Percentiles rank a stretch among this genome's conserved stretches.
These are phyloP conservation scores for Litchi chinensis DNA, from an alignment of 345 rosid species.

Conservation along the genomic window DNA sequence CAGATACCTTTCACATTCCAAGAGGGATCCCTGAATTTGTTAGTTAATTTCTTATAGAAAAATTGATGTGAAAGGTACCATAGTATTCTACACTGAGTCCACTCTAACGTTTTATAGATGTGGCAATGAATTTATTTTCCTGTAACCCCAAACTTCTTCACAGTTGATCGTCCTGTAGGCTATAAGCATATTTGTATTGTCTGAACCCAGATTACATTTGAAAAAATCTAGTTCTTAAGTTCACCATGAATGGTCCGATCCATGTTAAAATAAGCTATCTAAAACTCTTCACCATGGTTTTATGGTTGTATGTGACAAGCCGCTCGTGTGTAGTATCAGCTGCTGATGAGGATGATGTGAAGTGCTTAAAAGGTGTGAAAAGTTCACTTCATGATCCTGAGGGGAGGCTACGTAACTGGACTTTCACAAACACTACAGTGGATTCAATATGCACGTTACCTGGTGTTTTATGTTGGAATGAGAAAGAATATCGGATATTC, in stretches of 20 bases:
- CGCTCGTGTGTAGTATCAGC: conserved; percentile 19
- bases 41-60: too few species aligned
- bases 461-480: conserved; percentile 91
- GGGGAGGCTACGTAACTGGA: conserved; percentile 53
- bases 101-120: too few species aligned
- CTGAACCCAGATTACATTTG: too few species aligned
- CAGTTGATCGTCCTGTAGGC: too few species aligned
- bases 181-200: too few species aligned
- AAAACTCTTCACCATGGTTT: too few species aligned
- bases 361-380: conserved; percentile 61
- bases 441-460: conserved; percentile 65
- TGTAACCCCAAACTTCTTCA: too few species aligned
- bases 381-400: conserved; percentile 52
- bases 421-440: conserved; percentile 50
- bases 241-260: background rate
- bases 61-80: too few species aligned
- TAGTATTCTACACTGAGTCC: too few species aligned
- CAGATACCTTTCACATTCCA: background rate
- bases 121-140: too few species aligned
- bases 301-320: background rate
- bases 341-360: conserved; percentile 64
- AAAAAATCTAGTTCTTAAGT: background rate
- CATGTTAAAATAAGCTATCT: too few species aligned
- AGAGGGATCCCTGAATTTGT: background rate
- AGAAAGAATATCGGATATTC: conserved; percentile 62